Base-by-base conservation (phyloP, 345 rosid genomes). In the Syzygium grande region DNA sequence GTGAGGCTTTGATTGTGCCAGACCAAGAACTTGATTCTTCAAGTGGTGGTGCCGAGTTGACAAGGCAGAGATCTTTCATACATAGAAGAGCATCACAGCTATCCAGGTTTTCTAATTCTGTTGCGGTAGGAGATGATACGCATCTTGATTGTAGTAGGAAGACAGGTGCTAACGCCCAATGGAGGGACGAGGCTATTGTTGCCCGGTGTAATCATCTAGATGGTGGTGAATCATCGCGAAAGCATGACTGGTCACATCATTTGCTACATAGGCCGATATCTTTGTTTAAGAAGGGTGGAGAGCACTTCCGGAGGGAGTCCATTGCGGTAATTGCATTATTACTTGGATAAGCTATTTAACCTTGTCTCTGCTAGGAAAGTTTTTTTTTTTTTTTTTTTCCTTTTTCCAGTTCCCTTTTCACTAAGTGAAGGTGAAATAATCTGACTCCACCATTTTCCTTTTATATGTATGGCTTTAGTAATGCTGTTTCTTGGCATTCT, bases 91-190 rank as follows among this genome's bases (percentile, higher is more conserved):
- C 94, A 86, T 89, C 92, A 4, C 92, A 92, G n/a, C 84, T 96
- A 83, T 91, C 97, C 85, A 92, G 93, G 92, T 96, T 94, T 92
- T 92, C 99, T 86, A 96, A 92, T 89, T 97, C 99, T 1, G 94
- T 97, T 85, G 98, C 96, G 29, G 93, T 94, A 61, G 93, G 98
- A 93, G 96, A 95, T 90, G 91, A 87, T 87, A 92, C 97, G 34
- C 92, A 91, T 73, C 92, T 92, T 41, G 95, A 93, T 90, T 91
- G 90, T 87, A 84, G 90, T 85, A 91, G 92, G 85, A 92, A 89
- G 85, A 84, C 88, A 6, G 87, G 89, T 85, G 91, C 86, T 17
- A 93, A 92, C 85, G 88, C 91, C 58, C 92, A 88, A 59, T 94
- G 93, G 94, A 91, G 89, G 46, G 95, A 91, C 46, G 96, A 92